These are phyloP conservation scores for Leccinum fallax DNA, from an alignment of 1,284 basidiomycete species.

Conservation along the genomic window DNA sequence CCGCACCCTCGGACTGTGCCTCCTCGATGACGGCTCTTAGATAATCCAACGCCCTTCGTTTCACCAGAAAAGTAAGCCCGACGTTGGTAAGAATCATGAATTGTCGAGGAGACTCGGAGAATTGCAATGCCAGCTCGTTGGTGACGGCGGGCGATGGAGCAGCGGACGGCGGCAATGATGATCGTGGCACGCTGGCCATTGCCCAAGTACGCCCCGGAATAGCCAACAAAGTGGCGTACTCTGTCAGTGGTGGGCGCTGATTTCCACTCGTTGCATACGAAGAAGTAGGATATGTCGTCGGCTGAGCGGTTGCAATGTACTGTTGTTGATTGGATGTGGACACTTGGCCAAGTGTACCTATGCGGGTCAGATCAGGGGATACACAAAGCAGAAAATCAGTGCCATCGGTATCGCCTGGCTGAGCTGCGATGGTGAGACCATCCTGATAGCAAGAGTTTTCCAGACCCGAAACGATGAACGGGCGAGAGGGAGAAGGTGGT, in stretches of 20 bases:
- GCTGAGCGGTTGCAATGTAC: conserved; percentile 40
- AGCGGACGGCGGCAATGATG: conserved; percentile 36
- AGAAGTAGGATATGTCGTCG: conserved; percentile 35
- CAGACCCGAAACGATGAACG: conserved; percentile 56
- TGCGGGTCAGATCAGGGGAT: conserved; percentile 75
- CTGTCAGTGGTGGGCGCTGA: conserved; percentile 65
- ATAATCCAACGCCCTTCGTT: conserved; percentile 83
- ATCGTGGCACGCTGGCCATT: conserved; percentile 60
- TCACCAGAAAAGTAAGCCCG: conserved; percentile 82
- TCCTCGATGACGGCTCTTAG: conserved; percentile 76
- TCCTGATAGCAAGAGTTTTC: conserved; percentile 64
- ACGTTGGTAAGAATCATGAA: conserved; percentile 88
- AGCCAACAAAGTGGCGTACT: conserved; percentile 74
- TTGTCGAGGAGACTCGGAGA: conserved; percentile 69
- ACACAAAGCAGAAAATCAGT: conserved; percentile 76
- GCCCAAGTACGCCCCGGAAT: conserved; percentile 86
- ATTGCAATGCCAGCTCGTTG: conserved; percentile 84
- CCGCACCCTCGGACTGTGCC: conserved; percentile 63
- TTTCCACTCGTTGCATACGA: conserved; percentile 47
- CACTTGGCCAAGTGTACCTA: conserved; percentile 63
- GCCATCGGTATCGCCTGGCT: conserved; percentile 71
- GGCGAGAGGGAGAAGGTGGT: conserved; percentile 47
- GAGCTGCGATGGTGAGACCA: conserved; percentile 67
- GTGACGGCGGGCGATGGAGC: conserved; percentile 54
- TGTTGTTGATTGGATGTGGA: conserved; percentile 45